These are phyloP conservation scores for Silene vulgaris DNA, from an alignment of 179 eudicot genomes.

Conservation along the genomic window DNA sequence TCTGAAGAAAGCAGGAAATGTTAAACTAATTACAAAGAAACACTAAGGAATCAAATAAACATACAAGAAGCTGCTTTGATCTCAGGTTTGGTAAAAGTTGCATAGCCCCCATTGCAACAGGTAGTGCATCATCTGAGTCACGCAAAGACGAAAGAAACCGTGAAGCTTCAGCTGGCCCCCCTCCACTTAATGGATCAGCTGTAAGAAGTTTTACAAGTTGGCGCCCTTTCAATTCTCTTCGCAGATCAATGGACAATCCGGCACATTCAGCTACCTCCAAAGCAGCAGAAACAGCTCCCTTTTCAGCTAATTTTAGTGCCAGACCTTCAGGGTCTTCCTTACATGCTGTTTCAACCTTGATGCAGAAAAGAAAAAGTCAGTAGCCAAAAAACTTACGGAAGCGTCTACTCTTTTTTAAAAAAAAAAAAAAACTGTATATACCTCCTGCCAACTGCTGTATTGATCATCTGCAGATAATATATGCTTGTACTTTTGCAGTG, in stretches of 20 bases:
- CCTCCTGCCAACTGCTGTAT: conserved; percentile 95
- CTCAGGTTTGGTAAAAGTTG: conserved; percentile 91
- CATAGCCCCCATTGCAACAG: conserved; percentile 98
- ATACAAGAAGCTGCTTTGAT: conserved; percentile 97
- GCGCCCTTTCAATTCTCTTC: conserved; percentile 92
- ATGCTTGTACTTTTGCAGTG: conserved; percentile 77
- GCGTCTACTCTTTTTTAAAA: conserved; percentile 1
- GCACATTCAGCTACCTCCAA: conserved; percentile 97
- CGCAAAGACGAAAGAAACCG: conserved; percentile 91
- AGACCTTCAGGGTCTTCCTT: conserved; percentile 96
- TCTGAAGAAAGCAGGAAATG: neutral
- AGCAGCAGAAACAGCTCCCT: conserved; percentile 98
- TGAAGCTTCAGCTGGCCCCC: conserved; percentile 99
- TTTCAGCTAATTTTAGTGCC: conserved; percentile 90
- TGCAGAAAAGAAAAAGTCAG: neutral
- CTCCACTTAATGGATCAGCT: conserved; percentile 93
- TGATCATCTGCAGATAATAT: conserved; percentile 81
- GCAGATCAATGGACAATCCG: conserved; percentile 76
- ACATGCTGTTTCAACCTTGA: conserved; percentile 82
- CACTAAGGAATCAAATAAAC: conserved; percentile 24
- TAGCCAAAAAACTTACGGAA: neutral
- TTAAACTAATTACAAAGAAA: neutral
- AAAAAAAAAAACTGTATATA: conserved; percentile 19
- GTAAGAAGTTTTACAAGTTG: conserved; percentile 97
- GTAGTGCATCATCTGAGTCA: conserved; percentile 88